A percentile compares a stretch with the other conserved stretches of the same genome.
phyloP scores from a whole-genome alignment of 768 basidiomycete genomes.

The Russula lepida region DNA sequence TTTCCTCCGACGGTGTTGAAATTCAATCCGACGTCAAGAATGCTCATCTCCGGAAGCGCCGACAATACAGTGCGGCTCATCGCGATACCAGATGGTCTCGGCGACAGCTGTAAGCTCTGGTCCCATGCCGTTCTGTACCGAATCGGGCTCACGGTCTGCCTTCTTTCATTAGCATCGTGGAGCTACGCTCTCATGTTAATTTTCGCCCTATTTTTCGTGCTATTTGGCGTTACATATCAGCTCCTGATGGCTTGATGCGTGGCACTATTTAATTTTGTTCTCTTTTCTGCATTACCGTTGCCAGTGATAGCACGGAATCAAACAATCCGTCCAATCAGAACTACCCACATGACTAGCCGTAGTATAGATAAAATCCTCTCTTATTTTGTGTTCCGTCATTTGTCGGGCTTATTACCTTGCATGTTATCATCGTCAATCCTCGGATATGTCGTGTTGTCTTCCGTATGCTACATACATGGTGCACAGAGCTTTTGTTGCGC shows the following conservation, averaged over 20 bases:
- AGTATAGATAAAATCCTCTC: background rate
- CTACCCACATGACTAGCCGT: background rate
- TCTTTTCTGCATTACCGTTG: background rate
- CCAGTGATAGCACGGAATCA: background rate
- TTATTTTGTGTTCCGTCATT: background rate
- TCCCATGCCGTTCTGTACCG: background rate
- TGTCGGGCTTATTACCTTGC: background rate
- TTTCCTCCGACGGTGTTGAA: slow-evolving; percentile 85
- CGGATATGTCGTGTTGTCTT: background rate
- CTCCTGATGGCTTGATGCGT: slow-evolving; percentile 24
- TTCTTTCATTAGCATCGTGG: slow-evolving; percentile 27
- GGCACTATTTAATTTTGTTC: slow-evolving; percentile 9
- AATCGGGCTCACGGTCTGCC: background rate
- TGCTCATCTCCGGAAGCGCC: slow-evolving; percentile 83
- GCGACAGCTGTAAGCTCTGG: slow-evolving; percentile 23
- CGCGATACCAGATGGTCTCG: slow-evolving; percentile 51
- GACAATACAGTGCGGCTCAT: slow-evolving; percentile 83
- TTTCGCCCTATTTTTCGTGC: slow-evolving; percentile 34
- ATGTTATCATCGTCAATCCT: background rate
- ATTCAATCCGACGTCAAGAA: slow-evolving; percentile 76
- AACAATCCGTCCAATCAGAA: background rate
- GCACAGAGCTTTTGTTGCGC: background rate
- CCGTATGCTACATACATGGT: background rate
- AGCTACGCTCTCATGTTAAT: slow-evolving; percentile 32
- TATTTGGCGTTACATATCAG: slow-evolving; percentile 37